These are phyloP conservation scores for Lyophyllum decastes DNA, from an alignment of 768 basidiomycete genomes.

Conservation along the genomic window DNA sequence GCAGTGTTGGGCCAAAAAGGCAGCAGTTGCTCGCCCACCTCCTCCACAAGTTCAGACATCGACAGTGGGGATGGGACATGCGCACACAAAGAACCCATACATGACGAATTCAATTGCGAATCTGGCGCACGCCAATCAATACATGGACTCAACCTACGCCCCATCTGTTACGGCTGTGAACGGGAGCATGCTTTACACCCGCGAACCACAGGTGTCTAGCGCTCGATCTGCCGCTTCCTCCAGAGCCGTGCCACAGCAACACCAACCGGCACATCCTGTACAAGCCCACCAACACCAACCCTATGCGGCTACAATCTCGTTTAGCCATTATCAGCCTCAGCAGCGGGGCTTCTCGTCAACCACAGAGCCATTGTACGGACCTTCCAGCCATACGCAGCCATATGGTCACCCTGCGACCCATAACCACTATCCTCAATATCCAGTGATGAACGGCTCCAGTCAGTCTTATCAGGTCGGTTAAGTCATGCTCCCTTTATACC, in stretches of 20 bases:
- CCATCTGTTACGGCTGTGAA: slow-evolving; percentile 6
- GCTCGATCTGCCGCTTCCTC: slow-evolving; percentile 1
- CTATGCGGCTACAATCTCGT: slow-evolving; percentile 32
- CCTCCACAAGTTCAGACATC: slow-evolving; percentile 15
- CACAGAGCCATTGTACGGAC: slow-evolving; percentile 18
- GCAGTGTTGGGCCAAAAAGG: slow-evolving; percentile 43
- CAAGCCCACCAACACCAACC: slow-evolving; percentile 21
- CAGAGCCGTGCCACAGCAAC: not conserved
- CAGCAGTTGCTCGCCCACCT: slow-evolving; percentile 2
- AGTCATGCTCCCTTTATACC: not conserved
- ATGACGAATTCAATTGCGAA: slow-evolving; percentile 4
- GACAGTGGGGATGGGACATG: slow-evolving; percentile 13
- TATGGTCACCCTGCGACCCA: slow-evolving; percentile 22
- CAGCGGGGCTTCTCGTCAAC: slow-evolving; percentile 37
- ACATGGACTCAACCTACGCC: slow-evolving; percentile 8
- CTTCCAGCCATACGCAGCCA: slow-evolving; percentile 19
- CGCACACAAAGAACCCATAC: slow-evolving; percentile 9
- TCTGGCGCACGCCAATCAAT: slow-evolving; percentile 3
- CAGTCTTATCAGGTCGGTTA: slow-evolving; percentile 18
- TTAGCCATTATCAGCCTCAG: slow-evolving; percentile 50
- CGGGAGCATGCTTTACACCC: slow-evolving; percentile 13
- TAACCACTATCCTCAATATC: slow-evolving; percentile 13
- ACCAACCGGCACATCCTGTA: slow-evolving; percentile 1
- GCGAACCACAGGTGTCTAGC: slow-evolving; percentile 11
- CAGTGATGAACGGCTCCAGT: slow-evolving; percentile 11